Conservation (phyloP, 768 basidiomycete species). For the Holtermanniella nyarrowii region DNA sequence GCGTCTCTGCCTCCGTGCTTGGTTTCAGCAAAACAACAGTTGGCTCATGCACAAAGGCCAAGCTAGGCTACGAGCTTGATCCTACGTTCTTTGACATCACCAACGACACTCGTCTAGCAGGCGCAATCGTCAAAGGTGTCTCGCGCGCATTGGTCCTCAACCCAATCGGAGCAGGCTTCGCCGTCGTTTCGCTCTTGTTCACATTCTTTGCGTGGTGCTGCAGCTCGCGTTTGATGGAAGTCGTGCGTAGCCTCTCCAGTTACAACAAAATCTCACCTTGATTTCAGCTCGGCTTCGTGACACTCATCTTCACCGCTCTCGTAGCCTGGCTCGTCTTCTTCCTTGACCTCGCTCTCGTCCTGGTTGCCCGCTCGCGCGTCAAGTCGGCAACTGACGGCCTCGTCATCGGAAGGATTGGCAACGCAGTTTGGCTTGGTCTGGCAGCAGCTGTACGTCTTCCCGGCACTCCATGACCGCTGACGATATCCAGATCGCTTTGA, state of each 20-base stretch:
- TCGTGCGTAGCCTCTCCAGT: conserved; percentile 13
- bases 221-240: conserved; percentile 19
- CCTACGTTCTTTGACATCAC: conserved; percentile 46
- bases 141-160: conserved; percentile 25
- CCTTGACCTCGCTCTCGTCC: not conserved
- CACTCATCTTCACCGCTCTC: not conserved
- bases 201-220: conserved; percentile 32
- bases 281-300: not conserved
- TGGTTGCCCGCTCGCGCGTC: not conserved
- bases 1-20: conserved; percentile 27
- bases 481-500: conserved; percentile 13
- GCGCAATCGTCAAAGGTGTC: conserved; percentile 14
- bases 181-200: conserved; percentile 24
- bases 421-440: conserved; percentile 27
- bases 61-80: conserved; percentile 62
- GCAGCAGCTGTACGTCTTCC: conserved; percentile 18
- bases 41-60: conserved; percentile 52
- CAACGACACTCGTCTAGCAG: conserved; percentile 21
- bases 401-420: not conserved
- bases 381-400: not conserved
- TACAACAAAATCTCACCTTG: not conserved
- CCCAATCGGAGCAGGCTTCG: conserved; percentile 23
- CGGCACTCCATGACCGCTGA: not conserved
- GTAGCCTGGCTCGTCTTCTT: conserved; percentile 19
- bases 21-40: conserved; percentile 43